These are phyloP conservation scores for Pyrus hybrid DNA, from an alignment of 331 rosid genomes.

Conservation along the genomic window DNA sequence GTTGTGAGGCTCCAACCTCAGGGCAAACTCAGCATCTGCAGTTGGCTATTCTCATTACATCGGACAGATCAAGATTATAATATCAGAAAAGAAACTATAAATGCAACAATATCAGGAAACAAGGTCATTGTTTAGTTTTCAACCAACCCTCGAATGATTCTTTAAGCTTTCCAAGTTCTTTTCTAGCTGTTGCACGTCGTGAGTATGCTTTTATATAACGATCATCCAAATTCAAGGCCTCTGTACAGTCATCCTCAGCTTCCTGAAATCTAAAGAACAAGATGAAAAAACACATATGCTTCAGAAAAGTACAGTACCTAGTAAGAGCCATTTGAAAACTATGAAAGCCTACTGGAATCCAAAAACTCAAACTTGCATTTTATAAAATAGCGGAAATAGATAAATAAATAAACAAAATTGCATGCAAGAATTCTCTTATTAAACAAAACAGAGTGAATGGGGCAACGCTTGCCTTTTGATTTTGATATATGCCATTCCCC, in stretches of 20 bases:
- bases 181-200: slow-evolving; percentile 82
- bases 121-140: slow-evolving; percentile 5
- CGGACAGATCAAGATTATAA: slow-evolving; percentile 13
- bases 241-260: slow-evolving; percentile 96
- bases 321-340: neutral
- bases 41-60: slow-evolving; percentile 19
- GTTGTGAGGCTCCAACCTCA: slow-evolving; percentile 88
- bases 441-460: neutral
- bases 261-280: slow-evolving; percentile 60
- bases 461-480: slow-evolving; percentile 51
- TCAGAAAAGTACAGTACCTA: neutral
- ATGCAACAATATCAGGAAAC: neutral
- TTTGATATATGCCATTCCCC: slow-evolving; percentile 93
- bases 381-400: neutral
- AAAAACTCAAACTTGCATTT: neutral
- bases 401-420: neutral
- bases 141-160: slow-evolving; percentile 77
- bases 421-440: neutral
- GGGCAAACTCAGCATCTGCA: slow-evolving; percentile 90
- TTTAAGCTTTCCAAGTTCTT: slow-evolving; percentile 76
- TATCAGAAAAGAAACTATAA: neutral
- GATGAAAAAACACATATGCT: neutral
- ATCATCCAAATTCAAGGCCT: slow-evolving; percentile 90
- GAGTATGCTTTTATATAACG: slow-evolving; percentile 97
- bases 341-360: neutral